Evolutionary conservation across 208 protist species (phyloP).

Genomic region (Acanthamoeba lenticulata): DNA sequence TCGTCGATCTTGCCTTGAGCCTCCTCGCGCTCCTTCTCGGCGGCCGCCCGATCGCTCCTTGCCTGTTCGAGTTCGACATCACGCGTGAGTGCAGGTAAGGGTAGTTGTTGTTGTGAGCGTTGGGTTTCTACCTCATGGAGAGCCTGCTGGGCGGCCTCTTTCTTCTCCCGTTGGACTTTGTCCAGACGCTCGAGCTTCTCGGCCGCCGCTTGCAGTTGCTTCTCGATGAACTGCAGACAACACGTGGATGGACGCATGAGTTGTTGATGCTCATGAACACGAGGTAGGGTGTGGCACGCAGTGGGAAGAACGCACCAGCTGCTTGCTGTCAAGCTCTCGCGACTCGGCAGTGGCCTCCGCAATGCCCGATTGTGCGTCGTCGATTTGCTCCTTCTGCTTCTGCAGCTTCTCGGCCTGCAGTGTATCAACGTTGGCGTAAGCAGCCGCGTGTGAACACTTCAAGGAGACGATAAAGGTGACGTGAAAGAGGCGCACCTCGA

Average conservation of each 20-base stretch:
- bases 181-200: background rate
- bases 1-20: background rate
- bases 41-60: background rate
- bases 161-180: background rate
- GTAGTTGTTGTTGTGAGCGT: background rate
- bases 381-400: conserved; percentile 24
- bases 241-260: background rate
- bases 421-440: background rate
- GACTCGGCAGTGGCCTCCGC: background rate
- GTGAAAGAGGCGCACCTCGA: background rate
- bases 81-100: no score
- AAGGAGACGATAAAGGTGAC: background rate
- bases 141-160: background rate
- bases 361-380: background rate
- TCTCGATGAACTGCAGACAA: background rate
- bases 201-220: background rate
- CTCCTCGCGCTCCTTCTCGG: background rate
- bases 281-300: no score
- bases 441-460: background rate
- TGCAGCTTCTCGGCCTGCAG: background rate
- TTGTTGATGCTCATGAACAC: background rate
- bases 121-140: background rate
- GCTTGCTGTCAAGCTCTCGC: background rate
- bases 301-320: background rate
- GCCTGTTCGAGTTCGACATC: background rate